phyloP scores from a whole-genome alignment of 768 basidiomycete genomes.

The Sistotremastrum niveocremeum region DNA sequence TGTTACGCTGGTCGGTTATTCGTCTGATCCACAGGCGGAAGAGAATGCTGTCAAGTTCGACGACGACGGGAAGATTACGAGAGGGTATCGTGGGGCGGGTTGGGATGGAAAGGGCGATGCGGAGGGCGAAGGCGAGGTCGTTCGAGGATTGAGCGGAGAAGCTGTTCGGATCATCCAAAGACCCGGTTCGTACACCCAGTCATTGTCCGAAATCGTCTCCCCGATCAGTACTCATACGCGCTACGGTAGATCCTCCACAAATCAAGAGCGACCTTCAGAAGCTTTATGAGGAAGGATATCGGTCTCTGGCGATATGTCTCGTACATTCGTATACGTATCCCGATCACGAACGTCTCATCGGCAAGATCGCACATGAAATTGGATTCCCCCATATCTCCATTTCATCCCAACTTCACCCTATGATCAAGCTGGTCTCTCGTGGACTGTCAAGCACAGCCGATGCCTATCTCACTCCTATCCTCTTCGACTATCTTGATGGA shows the following conservation, averaged over 20 bases:
- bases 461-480: constrained; percentile 87
- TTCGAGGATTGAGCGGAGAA: constrained; percentile 76
- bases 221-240: not conserved
- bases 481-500: constrained; percentile 73
- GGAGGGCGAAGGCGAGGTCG: constrained; percentile 70
- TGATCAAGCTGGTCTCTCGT: constrained; percentile 93
- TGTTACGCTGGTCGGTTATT: constrained; percentile 87
- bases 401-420: constrained; percentile 76
- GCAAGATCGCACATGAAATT: constrained; percentile 54
- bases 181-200: constrained; percentile 36
- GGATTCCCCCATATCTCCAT: constrained; percentile 89
- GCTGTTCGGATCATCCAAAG: constrained; percentile 71
- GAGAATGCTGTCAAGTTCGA: constrained; percentile 68
- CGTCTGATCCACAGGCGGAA: constrained; percentile 74
- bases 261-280: constrained; percentile 50
- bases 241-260: constrained; percentile 30
- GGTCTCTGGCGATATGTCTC: constrained; percentile 79
- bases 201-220: constrained; percentile 1
- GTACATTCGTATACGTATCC: constrained; percentile 90
- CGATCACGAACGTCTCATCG: constrained; percentile 67
- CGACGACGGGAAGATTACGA: constrained; percentile 47
- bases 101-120: constrained; percentile 60
- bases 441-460: constrained; percentile 89
- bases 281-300: constrained; percentile 71
- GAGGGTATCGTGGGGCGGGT: constrained; percentile 64